Percentiles rank a stretch among this genome's conserved stretches.
Conservation (phyloP, 2,329 filamentous ascomycete genomes). For the Clonostachys sp. region DNA sequence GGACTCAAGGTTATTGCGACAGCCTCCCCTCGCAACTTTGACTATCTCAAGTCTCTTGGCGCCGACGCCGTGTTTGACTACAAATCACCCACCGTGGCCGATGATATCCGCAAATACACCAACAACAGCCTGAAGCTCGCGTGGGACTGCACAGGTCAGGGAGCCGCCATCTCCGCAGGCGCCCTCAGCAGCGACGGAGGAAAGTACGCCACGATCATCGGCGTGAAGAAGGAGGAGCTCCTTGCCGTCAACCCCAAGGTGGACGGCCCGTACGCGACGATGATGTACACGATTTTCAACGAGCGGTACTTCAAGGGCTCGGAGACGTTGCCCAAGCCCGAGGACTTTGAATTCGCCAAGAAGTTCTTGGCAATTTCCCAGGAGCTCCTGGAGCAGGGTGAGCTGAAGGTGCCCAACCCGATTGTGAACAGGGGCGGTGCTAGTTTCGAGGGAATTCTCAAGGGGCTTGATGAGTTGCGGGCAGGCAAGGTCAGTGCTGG, state of each 20-base stretch:
- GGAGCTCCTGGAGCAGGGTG: slow-evolving; percentile 23
- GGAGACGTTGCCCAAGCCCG: slow-evolving; percentile 1
- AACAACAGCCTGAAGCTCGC: slow-evolving; percentile 11
- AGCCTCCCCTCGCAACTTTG: slow-evolving; percentile 28
- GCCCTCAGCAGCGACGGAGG: not conserved
- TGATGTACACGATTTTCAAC: slow-evolving; percentile 31
- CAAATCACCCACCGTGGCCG: slow-evolving; percentile 12
- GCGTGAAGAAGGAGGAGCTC: not conserved
- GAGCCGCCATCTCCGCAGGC: not conserved
- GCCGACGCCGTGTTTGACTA: slow-evolving; percentile 44
- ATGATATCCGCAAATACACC: slow-evolving; percentile 15
- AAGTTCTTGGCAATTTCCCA: slow-evolving; percentile 18
- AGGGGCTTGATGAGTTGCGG: slow-evolving; percentile 22
- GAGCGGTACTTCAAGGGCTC: slow-evolving; percentile 14
- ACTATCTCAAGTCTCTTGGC: slow-evolving; percentile 30
- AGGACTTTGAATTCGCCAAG: slow-evolving; percentile 24
- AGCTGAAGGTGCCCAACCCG: slow-evolving; percentile 22
- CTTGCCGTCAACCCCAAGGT: slow-evolving; percentile 7
- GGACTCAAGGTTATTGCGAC: slow-evolving; percentile 32
- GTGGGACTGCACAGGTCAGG: slow-evolving; percentile 9
- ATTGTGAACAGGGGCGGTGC: slow-evolving; percentile 17
- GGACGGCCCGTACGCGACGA: not conserved
- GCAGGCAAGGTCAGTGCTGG: slow-evolving; percentile 27
- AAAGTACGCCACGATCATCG: not conserved
- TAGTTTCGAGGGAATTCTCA: slow-evolving; percentile 24